Base-by-base conservation (phyloP, 371 early-diverging fungal species). In the Mucor lusitanicus region DNA sequence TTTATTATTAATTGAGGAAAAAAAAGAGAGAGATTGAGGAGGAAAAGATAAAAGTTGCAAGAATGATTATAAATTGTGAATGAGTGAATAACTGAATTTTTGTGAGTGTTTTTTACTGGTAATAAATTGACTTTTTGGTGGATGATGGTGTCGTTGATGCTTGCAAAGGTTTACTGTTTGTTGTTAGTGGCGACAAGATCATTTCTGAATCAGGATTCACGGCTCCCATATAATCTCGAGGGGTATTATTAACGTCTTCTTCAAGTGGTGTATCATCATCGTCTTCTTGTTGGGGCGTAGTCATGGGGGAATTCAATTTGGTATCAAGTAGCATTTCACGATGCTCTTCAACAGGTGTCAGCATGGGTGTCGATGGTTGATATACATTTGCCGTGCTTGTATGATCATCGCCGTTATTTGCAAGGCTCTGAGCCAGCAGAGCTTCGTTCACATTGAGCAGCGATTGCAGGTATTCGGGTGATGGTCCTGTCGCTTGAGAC, bases 381-480 rank as follows among this genome's bases (percentile, higher is more conserved):
- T 25, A 53, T 30, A 6, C 6, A 15, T 56, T 12, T 8, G 54
- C 15, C 23, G 19, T 58, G 21, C 27, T 27, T n/a, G n/a, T 56
- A 6, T 25, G 17, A 19, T 28, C 5, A 19, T 28, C 23, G 25
- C 21, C 12, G 3, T 48, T 63, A 40, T 61, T 74, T 13, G 74
- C 74, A 28, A 75, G 67, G 35, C 77, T 77, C 64, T 75, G 74
- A 63, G 72, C 75, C 69, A 79, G 72, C 70, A 78, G 71, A 68
- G 70, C 64, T 27, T 75, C 79, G 28, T 81, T 75, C 27, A 77
- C 75, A 50, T 80, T 67, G 3, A 80, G 59, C 30, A 78, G 54
- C 3, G 78, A 70, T 35, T 73, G 69, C 13, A 81, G 65, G 27
- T 81, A 81, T 64, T 75, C 76, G 32, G 75, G 74, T 48, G 79